Base-by-base conservation (phyloP, 441 rosid species). In the Sinapis alba region DNA sequence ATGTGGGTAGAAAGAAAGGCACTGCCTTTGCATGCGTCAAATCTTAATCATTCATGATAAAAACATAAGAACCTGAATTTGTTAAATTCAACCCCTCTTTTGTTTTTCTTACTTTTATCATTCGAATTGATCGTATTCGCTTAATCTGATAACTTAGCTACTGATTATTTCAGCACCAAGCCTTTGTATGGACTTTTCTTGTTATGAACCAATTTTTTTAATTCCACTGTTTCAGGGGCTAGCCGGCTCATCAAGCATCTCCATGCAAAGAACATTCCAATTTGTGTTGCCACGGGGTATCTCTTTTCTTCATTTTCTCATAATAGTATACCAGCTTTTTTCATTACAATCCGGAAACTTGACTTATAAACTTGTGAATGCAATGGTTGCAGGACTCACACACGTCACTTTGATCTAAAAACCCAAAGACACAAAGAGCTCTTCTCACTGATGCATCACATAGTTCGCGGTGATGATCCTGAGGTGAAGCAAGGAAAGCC, bases 401-500 rank as follows among this genome's bases (percentile, higher is more conserved):
- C 71, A 71, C 82, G 89, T 9, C 98, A 96, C 82, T 96, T 79
- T 85, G 93, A 83, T 59, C 78, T 95, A 79, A 95, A 95, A 86
- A 95, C 97, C 6, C 93, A 89, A 83, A 86, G 80, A 73, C 98
- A 93, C 32, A 78, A 80, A 20, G 90, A 90, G 43, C 91, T 93
- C 68, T 90, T 95, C 75, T 88, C 97, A 15, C 84, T 93, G 86
- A 96, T 96, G 99, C 93, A 91, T 85, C 99, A 96, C 75, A 51
- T 86, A 62, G 97, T 96, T 80, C 91, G 84, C 27, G 97, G 99
- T 72, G 98, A 96, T 83, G 98, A 96, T 80, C 98, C 97, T 13
- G 98, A 91, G 86, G 97, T 96, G 68, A 90, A 91, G 82, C 86
- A 85, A 75, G 99, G 99, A 68, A 96, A 96, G 84, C 98, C 98